Evolutionary conservation across 495 filamentous ascomycete genomes (phyloP).

Genomic region (Podospora sp.): DNA sequence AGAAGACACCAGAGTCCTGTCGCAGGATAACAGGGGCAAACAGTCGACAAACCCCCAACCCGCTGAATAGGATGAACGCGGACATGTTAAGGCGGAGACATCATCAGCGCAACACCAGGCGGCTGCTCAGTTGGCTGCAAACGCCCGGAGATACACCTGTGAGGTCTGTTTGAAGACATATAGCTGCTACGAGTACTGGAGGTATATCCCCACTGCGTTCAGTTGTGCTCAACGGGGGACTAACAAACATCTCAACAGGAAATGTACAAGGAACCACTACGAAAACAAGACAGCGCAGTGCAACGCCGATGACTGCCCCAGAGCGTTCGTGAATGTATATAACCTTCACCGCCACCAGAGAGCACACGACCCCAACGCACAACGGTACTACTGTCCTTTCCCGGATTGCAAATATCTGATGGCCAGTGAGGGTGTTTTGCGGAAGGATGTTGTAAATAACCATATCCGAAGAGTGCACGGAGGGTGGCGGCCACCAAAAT

Average conservation of each 20-base stretch:
- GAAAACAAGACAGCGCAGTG: conserved; percentile 19
- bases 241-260: conserved; percentile 7
- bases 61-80: conserved; percentile 21
- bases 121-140: conserved; percentile 1
- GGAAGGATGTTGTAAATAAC: conserved; percentile 12
- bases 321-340: conserved; percentile 17
- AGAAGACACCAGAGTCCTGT: conserved; percentile 12
- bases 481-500: conserved; percentile 10
- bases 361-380: conserved; percentile 16
- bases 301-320: conserved; percentile 11
- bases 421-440: conserved; percentile 13
- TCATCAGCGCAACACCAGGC: conserved; percentile 22
- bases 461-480: conserved; percentile 14
- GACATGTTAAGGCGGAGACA: conserved; percentile 15
- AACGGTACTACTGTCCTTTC: conserved; percentile 20
- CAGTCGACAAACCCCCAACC: conserved; percentile 10
- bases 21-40: conserved; percentile 15
- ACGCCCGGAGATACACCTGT: conserved; percentile 7
- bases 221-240: not conserved
- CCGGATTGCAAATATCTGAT: conserved; percentile 14
- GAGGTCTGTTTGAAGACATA: conserved; percentile 13
- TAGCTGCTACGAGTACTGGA: conserved; percentile 1
- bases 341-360: conserved; percentile 14
- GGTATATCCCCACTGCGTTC: not conserved
- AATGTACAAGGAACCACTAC: conserved; percentile 17